Percentiles rank a stretch among this genome's conserved stretches.
Evolutionary conservation across 2,329 filamentous ascomycete species (phyloP).

Genomic region (Dryadomyces sulphureus): DNA sequence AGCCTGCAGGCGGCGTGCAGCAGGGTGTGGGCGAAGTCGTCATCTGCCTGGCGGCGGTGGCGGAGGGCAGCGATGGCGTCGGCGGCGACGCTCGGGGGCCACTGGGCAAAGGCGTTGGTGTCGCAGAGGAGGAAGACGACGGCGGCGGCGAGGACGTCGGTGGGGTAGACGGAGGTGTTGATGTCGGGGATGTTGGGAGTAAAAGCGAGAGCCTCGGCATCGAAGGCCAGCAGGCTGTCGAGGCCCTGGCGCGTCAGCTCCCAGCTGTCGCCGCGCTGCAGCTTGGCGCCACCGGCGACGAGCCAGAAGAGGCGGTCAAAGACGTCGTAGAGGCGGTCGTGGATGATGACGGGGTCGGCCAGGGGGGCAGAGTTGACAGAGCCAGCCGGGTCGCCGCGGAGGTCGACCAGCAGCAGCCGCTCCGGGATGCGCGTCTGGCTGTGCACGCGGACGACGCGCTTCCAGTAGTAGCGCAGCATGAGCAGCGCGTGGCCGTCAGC

Average conservation of each 20-base stretch:
- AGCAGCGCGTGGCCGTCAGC: neutral
- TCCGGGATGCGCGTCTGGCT: slow-evolving; percentile 13
- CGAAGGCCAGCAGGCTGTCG: slow-evolving; percentile 2
- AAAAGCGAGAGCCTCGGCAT: no score
- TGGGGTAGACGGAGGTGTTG: slow-evolving; percentile 1
- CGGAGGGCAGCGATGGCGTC: no score
- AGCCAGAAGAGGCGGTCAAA: slow-evolving; percentile 17
- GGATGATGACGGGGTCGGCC: neutral
- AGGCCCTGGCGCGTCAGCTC: slow-evolving; percentile 13
- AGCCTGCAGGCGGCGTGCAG: no score
- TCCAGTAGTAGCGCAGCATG: no score
- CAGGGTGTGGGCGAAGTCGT: no score
- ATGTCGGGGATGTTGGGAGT: no score
- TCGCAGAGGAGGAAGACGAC: slow-evolving; percentile 5
- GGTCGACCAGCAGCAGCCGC: slow-evolving; percentile 13
- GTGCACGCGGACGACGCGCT: slow-evolving; percentile 15
- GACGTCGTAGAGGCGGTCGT: slow-evolving; percentile 7
- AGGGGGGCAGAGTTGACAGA: no score
- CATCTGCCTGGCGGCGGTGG: no score
- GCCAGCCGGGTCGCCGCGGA: no score
- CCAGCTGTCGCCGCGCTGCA: slow-evolving; percentile 14
- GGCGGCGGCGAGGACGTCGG: slow-evolving; percentile 1
- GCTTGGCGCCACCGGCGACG: slow-evolving; percentile 11
- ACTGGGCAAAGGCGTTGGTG: slow-evolving; percentile 8
- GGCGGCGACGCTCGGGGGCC: no score